Percentiles rank a stretch among this genome's conserved stretches.
phyloP scores from a whole-genome alignment of 2,329 filamentous ascomycete species.

The Penicillium sp. region DNA sequence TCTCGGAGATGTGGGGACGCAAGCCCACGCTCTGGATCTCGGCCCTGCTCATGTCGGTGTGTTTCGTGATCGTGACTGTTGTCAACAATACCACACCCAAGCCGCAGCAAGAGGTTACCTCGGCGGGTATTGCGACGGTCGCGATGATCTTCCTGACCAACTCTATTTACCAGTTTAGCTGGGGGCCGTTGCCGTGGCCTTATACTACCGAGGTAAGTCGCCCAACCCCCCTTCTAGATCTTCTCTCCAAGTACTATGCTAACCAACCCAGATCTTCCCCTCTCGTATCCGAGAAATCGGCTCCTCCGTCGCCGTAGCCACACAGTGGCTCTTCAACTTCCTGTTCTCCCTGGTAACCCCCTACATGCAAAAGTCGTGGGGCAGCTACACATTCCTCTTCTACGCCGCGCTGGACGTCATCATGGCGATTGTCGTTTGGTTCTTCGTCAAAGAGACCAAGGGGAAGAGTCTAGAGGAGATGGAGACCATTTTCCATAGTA shows the following conservation, averaged over 20 bases:
- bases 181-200: conserved; percentile 41
- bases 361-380: conserved; percentile 43
- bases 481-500: conserved; percentile 33
- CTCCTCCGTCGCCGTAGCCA: conserved; percentile 39
- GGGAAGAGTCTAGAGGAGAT: conserved; percentile 45
- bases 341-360: conserved; percentile 48
- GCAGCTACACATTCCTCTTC: conserved; percentile 44
- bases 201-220: conserved; percentile 34
- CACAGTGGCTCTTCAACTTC: conserved; percentile 47
- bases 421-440: conserved; percentile 35
- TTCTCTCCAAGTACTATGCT: not conserved
- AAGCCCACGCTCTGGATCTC: conserved; percentile 52
- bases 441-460: conserved; percentile 46
- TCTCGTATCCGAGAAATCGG: conserved; percentile 43
- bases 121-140: conserved; percentile 48
- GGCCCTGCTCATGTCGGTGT: conserved; percentile 52
- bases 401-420: conserved; percentile 42
- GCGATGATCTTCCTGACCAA: conserved; percentile 50
- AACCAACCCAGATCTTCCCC: conserved; percentile 38
- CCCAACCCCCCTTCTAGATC: not conserved
- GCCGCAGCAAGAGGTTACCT: conserved; percentile 37
- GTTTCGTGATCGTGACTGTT: conserved; percentile 55
- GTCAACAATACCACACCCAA: conserved; percentile 48
- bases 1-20: conserved; percentile 55
- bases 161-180: conserved; percentile 36